Evolutionary conservation across 495 filamentous ascomycete species (phyloP).

Genomic region (Arthonia radiata): DNA sequence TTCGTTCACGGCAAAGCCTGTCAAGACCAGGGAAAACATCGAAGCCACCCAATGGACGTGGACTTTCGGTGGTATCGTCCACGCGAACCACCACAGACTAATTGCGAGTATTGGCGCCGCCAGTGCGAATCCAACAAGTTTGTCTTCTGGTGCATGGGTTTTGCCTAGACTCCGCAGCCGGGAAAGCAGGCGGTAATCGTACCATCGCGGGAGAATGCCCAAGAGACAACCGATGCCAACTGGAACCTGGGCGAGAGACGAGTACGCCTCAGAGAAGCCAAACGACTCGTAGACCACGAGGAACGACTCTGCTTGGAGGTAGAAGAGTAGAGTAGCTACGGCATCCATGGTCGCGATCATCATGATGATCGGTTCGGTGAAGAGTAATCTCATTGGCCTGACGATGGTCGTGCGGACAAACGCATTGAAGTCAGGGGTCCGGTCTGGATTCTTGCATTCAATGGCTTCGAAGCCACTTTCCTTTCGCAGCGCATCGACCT

Average conservation of each 20-base stretch:
- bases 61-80: constrained; percentile 21
- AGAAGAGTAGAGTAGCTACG: constrained; percentile 24
- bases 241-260: constrained; percentile 22
- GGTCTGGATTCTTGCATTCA: constrained; percentile 18
- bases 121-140: constrained; percentile 21
- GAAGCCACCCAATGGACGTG: constrained; percentile 19
- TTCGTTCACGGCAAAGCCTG: constrained; percentile 27
- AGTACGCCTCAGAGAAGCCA: constrained; percentile 13
- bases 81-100: constrained; percentile 26
- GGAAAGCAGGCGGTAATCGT: constrained; percentile 15
- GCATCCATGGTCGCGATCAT: constrained; percentile 21
- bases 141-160: constrained; percentile 22
- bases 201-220: constrained; percentile 19
- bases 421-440: constrained; percentile 13
- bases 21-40: constrained; percentile 17
- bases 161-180: constrained; percentile 8
- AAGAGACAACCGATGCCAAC: constrained; percentile 19
- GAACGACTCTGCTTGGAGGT: constrained; percentile 27
- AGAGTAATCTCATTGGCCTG: constrained; percentile 20
- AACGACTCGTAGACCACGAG: constrained; percentile 20
- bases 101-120: constrained; percentile 19
- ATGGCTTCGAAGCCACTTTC: constrained; percentile 9
- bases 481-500: constrained; percentile 12
- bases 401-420: constrained; percentile 19
- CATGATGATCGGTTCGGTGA: constrained; percentile 25